Base-by-base conservation (phyloP, 495 filamentous ascomycete species). In the Podospora australis region DNA sequence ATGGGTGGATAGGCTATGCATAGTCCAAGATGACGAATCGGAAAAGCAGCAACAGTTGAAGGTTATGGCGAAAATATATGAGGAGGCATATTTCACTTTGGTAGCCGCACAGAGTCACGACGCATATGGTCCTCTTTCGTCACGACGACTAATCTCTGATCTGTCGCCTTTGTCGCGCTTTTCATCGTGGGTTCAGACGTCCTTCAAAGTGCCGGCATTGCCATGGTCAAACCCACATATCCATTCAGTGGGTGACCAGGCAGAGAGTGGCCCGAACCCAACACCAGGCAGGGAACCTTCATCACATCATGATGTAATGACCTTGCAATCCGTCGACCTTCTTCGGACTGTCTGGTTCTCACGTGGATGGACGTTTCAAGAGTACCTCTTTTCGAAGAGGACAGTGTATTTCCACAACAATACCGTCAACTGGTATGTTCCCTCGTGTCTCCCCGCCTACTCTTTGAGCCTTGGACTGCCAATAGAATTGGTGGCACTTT, bases 1-100 rank as follows among this genome's bases (percentile, higher is more conserved):
- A 9, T 70, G 66, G 66, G 54, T 68, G 11, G 66, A 70, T 39
- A 39, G 50, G 7, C 44, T 69, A 16, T 71, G 67, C 48, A 70
- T 70, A 17, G 32, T 61, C 2, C 64, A 70, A 45, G 58, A 68
- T 24, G 52, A 59, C 17, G 48, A 26, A 1, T 19, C 46, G 2
- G 54, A 63, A 13, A 64, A 66, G 13, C 45, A 55, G 6, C 2
- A 38, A 11, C 59, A 70, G 25, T 50, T 70, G 14, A 49, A 44
- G 17, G 49, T 46, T 1, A 70, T 71, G 68, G 57, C 52, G 1
- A 35, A 47, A 20, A 69, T 71, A 19, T 71, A 71, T 49, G 42
- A 50, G 1, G 39, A 58, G 6, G 49, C 67, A 6, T 46, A 54
- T 22, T 42, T 71, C 14, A 69, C 62, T 1, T 48, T 71, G n/a